phyloP scores from a whole-genome alignment of 768 basidiomycete species.

The Melanogaster broomeanus region DNA sequence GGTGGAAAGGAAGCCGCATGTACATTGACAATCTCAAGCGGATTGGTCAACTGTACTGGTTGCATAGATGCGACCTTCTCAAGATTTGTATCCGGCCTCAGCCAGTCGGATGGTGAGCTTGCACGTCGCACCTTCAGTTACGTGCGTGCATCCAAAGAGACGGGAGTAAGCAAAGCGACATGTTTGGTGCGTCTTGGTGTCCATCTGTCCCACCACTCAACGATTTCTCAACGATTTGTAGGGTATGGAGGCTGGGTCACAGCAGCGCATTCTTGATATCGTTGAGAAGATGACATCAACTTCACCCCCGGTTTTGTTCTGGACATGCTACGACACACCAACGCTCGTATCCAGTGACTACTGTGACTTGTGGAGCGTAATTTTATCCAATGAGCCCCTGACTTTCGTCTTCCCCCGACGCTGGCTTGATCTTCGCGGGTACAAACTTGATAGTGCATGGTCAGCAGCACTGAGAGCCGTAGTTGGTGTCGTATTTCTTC shows the following conservation, averaged over 20 bases:
- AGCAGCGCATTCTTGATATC: conserved; percentile 30
- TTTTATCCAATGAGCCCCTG: conserved; percentile 45
- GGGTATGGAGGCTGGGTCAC: conserved; percentile 13
- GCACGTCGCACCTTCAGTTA: conserved; percentile 16
- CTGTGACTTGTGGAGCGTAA: conserved; percentile 56
- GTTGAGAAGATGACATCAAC: conserved; percentile 46
- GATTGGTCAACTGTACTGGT: conserved; percentile 32
- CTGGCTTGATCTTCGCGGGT: conserved; percentile 76
- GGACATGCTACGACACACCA: conserved; percentile 62
- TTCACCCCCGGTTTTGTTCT: conserved; percentile 59
- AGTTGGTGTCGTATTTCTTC: conserved; percentile 62
- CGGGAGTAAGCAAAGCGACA: conserved; percentile 30
- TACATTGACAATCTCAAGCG: conserved; percentile 24
- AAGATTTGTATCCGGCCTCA: conserved; percentile 20
- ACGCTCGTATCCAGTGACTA: conserved; percentile 58
- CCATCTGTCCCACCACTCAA: not conserved
- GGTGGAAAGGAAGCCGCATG: conserved; percentile 53
- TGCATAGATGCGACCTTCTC: conserved; percentile 29
- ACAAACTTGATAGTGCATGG: conserved; percentile 64
- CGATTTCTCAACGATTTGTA: conserved; percentile 13
- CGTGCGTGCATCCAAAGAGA: conserved; percentile 14
- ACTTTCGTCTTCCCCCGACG: conserved; percentile 63
- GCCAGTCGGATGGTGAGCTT: conserved; percentile 18
- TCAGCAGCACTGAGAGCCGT: conserved; percentile 70
- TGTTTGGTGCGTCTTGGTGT: conserved; percentile 32